Evolutionary conservation across 345 rosid genomes (phyloP).

Genomic region (Lepidium didymum): DNA sequence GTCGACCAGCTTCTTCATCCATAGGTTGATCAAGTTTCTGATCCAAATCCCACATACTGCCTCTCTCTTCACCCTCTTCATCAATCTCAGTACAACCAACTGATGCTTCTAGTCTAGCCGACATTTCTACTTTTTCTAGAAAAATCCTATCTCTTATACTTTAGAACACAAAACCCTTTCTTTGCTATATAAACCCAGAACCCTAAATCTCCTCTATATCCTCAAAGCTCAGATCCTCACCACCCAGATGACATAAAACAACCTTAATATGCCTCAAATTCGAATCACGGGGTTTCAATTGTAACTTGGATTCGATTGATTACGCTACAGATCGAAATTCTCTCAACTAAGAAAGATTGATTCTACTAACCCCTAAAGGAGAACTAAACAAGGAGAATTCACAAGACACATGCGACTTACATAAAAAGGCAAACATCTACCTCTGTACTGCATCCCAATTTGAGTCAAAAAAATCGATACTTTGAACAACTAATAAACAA

Average conservation of each 20-base stretch:
- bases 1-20: constrained; percentile 94
- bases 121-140: constrained; percentile 26
- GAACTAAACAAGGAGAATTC: neutral
- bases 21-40: constrained; percentile 88
- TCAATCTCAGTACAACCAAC: constrained; percentile 37
- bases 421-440: neutral
- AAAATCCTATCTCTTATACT: constrained; percentile 10
- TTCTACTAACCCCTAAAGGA: neutral
- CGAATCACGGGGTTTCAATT: neutral
- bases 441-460: neutral
- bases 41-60: constrained; percentile 88
- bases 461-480: neutral
- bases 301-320: neutral
- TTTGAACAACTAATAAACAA: neutral
- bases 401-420: neutral
- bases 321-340: neutral
- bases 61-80: constrained; percentile 48
- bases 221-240: neutral
- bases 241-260: neutral
- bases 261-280: neutral
- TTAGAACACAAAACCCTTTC: neutral
- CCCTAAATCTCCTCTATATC: constrained; percentile 11
- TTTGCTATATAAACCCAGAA: constrained; percentile 14
- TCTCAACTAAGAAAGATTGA: neutral
- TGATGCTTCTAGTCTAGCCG: constrained; percentile 43